Evolutionary conservation across 352 stramenopile genomes (phyloP).

Genomic region (Pythium scleroteichum): DNA sequence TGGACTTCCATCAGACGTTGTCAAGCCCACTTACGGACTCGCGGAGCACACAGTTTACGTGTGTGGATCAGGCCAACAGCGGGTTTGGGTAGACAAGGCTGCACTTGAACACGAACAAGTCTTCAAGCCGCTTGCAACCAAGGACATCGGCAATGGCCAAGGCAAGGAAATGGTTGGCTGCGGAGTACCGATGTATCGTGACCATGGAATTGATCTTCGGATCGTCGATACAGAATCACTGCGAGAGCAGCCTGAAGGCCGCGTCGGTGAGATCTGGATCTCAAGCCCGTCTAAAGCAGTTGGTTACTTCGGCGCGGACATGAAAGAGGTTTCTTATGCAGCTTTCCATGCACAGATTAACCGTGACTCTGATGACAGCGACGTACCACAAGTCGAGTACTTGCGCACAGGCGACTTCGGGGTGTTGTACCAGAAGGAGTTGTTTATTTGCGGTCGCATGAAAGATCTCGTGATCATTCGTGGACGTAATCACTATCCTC

Average conservation of each 20-base stretch:
- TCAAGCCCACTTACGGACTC: slow-evolving; percentile 99
- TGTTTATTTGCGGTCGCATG: slow-evolving; percentile 98
- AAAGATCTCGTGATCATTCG: slow-evolving; percentile 99
- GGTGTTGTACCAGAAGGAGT: slow-evolving; percentile 94
- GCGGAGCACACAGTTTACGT: slow-evolving; percentile 99
- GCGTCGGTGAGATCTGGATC: slow-evolving; percentile 90
- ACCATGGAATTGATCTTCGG: slow-evolving; percentile 90
- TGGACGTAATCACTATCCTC: slow-evolving; percentile 99
- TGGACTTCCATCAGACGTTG: slow-evolving; percentile 82
- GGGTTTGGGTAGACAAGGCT: slow-evolving; percentile 89
- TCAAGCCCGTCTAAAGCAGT: slow-evolving; percentile 89
- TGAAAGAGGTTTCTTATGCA: slow-evolving; percentile 76
- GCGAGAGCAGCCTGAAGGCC: slow-evolving; percentile 42
- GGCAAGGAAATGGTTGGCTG: slow-evolving; percentile 93
- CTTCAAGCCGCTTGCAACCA: slow-evolving; percentile 35
- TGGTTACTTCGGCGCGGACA: slow-evolving; percentile 91
- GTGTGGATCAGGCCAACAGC: slow-evolving; percentile 90
- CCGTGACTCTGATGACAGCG: slow-evolving; percentile 11
- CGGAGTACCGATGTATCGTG: slow-evolving; percentile 80
- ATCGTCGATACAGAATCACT: slow-evolving; percentile 91
- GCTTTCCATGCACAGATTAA: slow-evolving; percentile 89
- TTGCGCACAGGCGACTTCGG: slow-evolving; percentile 97
- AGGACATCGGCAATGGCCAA: slow-evolving; percentile 12
- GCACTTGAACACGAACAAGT: slow-evolving; percentile 84
- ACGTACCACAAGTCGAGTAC: slow-evolving; percentile 46